phyloP scores from a whole-genome alignment of 208 protist species.

The Trypanosoma avium region DNA sequence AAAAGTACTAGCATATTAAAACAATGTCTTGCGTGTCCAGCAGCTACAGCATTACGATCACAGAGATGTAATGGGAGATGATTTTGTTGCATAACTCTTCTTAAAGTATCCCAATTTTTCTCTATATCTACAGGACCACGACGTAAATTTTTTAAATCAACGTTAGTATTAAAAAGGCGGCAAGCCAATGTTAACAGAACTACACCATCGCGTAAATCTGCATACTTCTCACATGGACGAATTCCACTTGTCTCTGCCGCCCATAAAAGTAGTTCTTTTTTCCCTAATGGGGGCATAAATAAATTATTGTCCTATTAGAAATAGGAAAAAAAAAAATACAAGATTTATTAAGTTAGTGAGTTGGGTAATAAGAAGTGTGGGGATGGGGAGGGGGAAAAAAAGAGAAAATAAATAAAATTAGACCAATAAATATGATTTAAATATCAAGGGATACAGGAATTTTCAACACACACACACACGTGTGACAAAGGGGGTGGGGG shows the following conservation, averaged over 20 bases:
- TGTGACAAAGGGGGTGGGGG: neutral
- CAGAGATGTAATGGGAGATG: slow-evolving; percentile 47
- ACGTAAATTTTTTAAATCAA: slow-evolving; percentile 34
- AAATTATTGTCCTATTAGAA: neutral
- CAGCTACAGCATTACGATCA: slow-evolving; percentile 38
- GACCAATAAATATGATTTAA: no score
- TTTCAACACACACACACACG: neutral
- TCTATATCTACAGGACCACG: slow-evolving; percentile 31
- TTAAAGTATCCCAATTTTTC: slow-evolving; percentile 58
- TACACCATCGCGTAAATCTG: slow-evolving; percentile 61
- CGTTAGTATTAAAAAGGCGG: slow-evolving; percentile 30
- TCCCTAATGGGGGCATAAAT: slow-evolving; percentile 27
- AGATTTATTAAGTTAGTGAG: no score
- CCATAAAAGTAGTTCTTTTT: slow-evolving; percentile 58
- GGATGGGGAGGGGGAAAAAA: no score
- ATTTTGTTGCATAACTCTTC: slow-evolving; percentile 30
- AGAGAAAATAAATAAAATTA: no score
- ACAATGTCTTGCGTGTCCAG: slow-evolving; percentile 49
- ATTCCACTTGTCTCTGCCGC: slow-evolving; percentile 36
- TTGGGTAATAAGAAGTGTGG: no score
- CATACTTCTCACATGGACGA: slow-evolving; percentile 49
- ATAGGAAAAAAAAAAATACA: neutral
- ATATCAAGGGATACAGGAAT: neutral
- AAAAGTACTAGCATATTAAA: slow-evolving; percentile 74
- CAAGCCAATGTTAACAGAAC: slow-evolving; percentile 44